Evolutionary conservation across 192 early-diverging fungal genomes (phyloP).

Genomic region (Coemansia sp.): DNA sequence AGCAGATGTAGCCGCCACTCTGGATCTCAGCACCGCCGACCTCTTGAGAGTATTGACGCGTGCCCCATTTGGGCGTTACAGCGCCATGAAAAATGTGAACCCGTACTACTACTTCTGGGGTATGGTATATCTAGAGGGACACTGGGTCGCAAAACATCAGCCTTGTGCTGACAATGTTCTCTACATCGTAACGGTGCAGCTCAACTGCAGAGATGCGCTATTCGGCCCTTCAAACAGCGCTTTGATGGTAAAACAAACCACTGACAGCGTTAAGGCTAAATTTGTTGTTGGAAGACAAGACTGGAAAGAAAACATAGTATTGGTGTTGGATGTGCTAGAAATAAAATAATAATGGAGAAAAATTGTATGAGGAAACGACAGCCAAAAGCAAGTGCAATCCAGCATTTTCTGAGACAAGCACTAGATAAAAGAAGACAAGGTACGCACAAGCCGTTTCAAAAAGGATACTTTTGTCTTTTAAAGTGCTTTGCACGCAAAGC

Average conservation of each 20-base stretch:
- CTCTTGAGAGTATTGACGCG: conserved; percentile 24
- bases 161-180: conserved; percentile 65
- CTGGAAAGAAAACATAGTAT: background rate
- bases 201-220: conserved; percentile 75
- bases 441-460: background rate
- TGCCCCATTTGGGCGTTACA: background rate
- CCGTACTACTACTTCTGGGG: too few species aligned
- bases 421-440: background rate
- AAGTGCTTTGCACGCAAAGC: background rate
- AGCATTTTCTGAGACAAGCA: background rate
- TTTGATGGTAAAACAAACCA: background rate
- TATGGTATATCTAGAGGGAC: background rate
- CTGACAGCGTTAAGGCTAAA: background rate
- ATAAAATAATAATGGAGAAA: background rate
- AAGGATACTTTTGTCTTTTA: background rate
- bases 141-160: conserved; percentile 59
- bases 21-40: conserved; percentile 52
- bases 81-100: too few species aligned
- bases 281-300: background rate
- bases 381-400: background rate
- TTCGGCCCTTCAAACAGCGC: conserved; percentile 52
- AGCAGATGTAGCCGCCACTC: conserved; percentile 66
- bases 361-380: background rate
- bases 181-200: conserved; percentile 69
- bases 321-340: background rate